phyloP scores from a whole-genome alignment of 768 basidiomycete species.

The Neoboletus subvelutipes region DNA sequence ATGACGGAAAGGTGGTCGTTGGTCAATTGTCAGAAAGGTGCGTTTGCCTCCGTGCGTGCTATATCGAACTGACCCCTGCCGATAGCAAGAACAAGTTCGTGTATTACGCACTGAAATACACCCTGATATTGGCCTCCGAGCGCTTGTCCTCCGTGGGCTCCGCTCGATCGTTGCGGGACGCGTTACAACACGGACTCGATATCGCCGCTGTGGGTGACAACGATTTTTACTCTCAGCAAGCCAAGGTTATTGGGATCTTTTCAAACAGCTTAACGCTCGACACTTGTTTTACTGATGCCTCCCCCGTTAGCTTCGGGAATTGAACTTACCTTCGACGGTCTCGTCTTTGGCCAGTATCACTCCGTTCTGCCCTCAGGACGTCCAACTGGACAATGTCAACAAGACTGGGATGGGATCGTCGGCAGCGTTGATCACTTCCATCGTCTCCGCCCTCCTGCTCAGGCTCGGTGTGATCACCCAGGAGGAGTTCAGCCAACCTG shows the following conservation, averaged over 20 bases:
- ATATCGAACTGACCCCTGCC: slow-evolving; percentile 11
- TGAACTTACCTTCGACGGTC: slow-evolving; percentile 61
- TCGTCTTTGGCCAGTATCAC: slow-evolving; percentile 65
- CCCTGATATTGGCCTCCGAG: slow-evolving; percentile 67
- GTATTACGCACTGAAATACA: slow-evolving; percentile 80
- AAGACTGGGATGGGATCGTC: slow-evolving; percentile 98
- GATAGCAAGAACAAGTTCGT: slow-evolving; percentile 86
- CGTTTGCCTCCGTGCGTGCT: not conserved
- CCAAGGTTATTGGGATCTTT: slow-evolving; percentile 51
- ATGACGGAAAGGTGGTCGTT: slow-evolving; percentile 30
- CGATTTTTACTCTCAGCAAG: slow-evolving; percentile 95
- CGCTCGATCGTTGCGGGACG: slow-evolving; percentile 41
- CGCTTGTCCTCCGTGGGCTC: slow-evolving; percentile 32
- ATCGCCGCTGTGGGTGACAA: slow-evolving; percentile 90
- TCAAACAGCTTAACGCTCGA: not conserved
- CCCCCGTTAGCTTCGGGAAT: slow-evolving; percentile 54
- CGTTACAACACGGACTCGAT: slow-evolving; percentile 58
- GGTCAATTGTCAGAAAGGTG: slow-evolving; percentile 24
- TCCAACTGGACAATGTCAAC: slow-evolving; percentile 78
- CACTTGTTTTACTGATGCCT: slow-evolving; percentile 5
- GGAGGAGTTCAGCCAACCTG: slow-evolving; percentile 44
- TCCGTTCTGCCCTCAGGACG: slow-evolving; percentile 73
- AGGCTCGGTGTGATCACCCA: slow-evolving; percentile 64
- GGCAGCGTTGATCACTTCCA: slow-evolving; percentile 93
- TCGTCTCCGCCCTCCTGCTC: slow-evolving; percentile 81